A percentile compares a stretch with the other conserved stretches of the same genome.
Conservation (phyloP, 2,329 filamentous ascomycete species). For the Juglanconis sp. region DNA sequence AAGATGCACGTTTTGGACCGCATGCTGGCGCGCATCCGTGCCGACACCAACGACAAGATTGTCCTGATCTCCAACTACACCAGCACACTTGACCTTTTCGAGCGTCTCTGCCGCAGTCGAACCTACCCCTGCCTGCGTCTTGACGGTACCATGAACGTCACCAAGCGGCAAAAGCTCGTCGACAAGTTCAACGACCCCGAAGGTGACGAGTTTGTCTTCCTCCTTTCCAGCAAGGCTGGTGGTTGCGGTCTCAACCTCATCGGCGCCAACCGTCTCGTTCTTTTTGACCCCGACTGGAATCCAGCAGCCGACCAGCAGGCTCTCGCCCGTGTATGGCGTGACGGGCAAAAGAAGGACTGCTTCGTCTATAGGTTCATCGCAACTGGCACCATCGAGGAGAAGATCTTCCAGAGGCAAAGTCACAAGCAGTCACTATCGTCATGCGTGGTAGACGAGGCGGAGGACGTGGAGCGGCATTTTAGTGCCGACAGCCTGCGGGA, state of each 20-base stretch:
- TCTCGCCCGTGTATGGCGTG: conserved; percentile 94
- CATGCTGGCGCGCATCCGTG: conserved; percentile 92
- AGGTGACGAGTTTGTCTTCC: conserved; percentile 85
- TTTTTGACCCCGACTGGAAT: conserved; percentile 98
- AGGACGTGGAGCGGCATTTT: conserved; percentile 97
- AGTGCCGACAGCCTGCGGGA: conserved; percentile 86
- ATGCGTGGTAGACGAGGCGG: conserved; percentile 92
- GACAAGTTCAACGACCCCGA: conserved; percentile 96
- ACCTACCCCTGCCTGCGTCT: conserved; percentile 84
- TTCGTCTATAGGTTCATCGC: conserved; percentile 99
- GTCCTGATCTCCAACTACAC: conserved; percentile 99
- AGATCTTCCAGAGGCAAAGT: conserved; percentile 97
- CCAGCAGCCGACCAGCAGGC: conserved; percentile 97
- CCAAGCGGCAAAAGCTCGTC: conserved; percentile 93
- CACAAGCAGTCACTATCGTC: conserved; percentile 97
- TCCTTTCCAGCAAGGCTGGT: conserved; percentile 95
- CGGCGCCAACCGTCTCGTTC: conserved; percentile 86
- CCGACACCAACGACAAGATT: conserved; percentile 98
- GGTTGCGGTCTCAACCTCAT: conserved; percentile 96
- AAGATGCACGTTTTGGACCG: conserved; percentile 98
- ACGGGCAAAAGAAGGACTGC: conserved; percentile 98
- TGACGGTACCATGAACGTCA: conserved; percentile 97
- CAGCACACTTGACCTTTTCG: conserved; percentile 91
- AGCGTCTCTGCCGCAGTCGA: conserved; percentile 80
- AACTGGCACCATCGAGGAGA: conserved; percentile 96